Evolutionary conservation across 1,284 basidiomycete species (phyloP).

Genomic region (Leccinum solheimii): DNA sequence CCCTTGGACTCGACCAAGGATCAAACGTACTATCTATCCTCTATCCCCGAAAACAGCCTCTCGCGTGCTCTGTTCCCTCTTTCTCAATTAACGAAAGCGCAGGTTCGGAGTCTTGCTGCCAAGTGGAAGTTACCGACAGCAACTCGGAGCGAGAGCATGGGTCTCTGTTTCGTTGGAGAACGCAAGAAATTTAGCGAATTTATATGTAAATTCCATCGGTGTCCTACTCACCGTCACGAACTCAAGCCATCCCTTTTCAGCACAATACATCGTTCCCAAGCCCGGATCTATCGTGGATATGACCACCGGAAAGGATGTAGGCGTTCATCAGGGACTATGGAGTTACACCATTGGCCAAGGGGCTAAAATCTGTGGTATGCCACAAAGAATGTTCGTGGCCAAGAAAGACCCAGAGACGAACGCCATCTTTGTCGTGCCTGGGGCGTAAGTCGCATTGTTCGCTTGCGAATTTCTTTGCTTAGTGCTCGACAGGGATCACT

Average conservation of each 20-base stretch:
- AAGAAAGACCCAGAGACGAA: constrained; percentile 66
- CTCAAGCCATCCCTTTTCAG: constrained; percentile 40
- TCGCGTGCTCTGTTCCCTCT: constrained; percentile 79
- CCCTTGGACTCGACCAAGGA: constrained; percentile 77
- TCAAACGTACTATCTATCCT: constrained; percentile 92
- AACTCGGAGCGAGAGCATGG: constrained; percentile 86
- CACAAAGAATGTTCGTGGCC: constrained; percentile 72
- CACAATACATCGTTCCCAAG: constrained; percentile 72
- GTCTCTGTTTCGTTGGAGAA: constrained; percentile 95
- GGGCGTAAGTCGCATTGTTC: constrained; percentile 50
- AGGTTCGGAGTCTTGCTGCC: constrained; percentile 80
- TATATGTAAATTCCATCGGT: constrained; percentile 51
- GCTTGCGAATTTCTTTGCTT: not conserved
- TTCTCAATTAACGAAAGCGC: constrained; percentile 61
- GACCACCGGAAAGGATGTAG: constrained; percentile 54
- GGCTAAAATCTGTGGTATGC: constrained; percentile 66
- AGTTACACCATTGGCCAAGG: constrained; percentile 87
- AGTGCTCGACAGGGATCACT: constrained; percentile 53
- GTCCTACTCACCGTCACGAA: constrained; percentile 7
- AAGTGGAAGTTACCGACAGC: constrained; percentile 75
- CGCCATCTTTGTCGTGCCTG: constrained; percentile 74
- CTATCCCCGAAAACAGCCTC: constrained; percentile 67
- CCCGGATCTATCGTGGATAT: constrained; percentile 70
- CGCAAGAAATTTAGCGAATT: constrained; percentile 74
- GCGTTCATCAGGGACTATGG: constrained; percentile 79